Conservation (phyloP, 2,329 filamentous ascomycete species). For the Ophiocordyceps camponoti-saundersi region DNA sequence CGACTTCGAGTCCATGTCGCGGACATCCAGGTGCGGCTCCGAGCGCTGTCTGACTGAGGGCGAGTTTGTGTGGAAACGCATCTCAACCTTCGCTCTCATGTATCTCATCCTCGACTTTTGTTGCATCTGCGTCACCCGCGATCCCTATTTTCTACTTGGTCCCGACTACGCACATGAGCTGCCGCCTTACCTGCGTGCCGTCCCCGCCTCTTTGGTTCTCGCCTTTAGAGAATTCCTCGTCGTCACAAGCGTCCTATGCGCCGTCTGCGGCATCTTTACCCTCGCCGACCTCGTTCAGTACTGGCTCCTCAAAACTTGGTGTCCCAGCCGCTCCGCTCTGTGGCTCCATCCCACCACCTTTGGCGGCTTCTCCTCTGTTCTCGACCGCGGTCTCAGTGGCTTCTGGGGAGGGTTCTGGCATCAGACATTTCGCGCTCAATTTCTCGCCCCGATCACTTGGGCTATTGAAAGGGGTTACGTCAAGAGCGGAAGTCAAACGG, state of each 20-base stretch:
- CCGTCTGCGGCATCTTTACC: constrained; percentile 43
- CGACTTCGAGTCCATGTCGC: constrained; percentile 22
- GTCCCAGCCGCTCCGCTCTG: constrained; percentile 31
- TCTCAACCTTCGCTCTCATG: constrained; percentile 29
- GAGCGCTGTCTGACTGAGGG: constrained; percentile 21
- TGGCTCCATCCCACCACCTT: constrained; percentile 38
- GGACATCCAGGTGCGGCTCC: constrained; percentile 27
- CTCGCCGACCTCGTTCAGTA: constrained; percentile 41
- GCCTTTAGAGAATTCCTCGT: constrained; percentile 39
- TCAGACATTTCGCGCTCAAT: constrained; percentile 66
- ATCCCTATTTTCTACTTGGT: constrained; percentile 58
- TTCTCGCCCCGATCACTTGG: constrained; percentile 40
- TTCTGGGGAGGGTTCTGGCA: constrained; percentile 88
- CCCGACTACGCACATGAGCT: constrained; percentile 17
- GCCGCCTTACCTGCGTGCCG: constrained; percentile 23
- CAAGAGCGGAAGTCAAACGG: constrained; percentile 9
- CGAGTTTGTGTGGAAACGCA: constrained; percentile 26
- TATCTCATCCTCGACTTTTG: constrained; percentile 56
- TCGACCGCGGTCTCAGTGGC: constrained; percentile 57
- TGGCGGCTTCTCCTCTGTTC: constrained; percentile 35
- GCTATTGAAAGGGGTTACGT: constrained; percentile 24
- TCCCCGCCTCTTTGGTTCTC: constrained; percentile 28
- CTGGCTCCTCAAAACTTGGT: constrained; percentile 27
- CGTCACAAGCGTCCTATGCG: constrained; percentile 37
- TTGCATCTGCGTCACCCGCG: constrained; percentile 52